Conservation (phyloP, 345 rosid species). For the Punica granatum region DNA sequence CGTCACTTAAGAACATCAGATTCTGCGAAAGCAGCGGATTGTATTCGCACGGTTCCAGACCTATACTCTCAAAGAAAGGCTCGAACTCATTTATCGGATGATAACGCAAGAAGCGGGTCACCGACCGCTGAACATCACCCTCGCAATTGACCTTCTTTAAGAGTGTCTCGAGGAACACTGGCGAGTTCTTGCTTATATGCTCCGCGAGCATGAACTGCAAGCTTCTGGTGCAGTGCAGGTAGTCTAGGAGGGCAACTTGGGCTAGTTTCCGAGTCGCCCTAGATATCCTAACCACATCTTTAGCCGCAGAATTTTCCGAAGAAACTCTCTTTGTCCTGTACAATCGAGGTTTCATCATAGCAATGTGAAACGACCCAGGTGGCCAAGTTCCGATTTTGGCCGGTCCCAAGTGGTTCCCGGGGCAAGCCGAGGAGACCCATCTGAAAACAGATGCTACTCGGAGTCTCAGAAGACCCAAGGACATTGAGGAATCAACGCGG, state of each 20-base stretch:
- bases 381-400: constrained; percentile 17
- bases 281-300: constrained; percentile 14
- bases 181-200: constrained; percentile 58
- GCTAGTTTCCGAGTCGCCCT: constrained; percentile 33
- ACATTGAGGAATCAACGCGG: neutral
- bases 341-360: constrained; percentile 33
- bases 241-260: constrained; percentile 62
- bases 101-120: constrained; percentile 49
- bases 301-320: constrained; percentile 4
- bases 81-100: constrained; percentile 87
- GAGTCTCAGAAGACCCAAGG: neutral
- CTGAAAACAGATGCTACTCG: constrained; percentile 22
- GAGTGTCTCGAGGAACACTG: constrained; percentile 33
- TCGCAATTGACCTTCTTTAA: constrained; percentile 27
- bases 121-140: constrained; percentile 24
- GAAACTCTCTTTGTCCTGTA: constrained; percentile 22
- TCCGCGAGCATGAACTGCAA: constrained; percentile 58
- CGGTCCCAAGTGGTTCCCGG: constrained; percentile 15
- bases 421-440: constrained; percentile 29
- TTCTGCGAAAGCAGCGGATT: constrained; percentile 35
- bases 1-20: constrained; percentile 57
- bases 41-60: constrained; percentile 45
- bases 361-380: constrained; percentile 13
- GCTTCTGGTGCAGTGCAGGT: constrained; percentile 53
- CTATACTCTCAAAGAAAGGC: constrained; percentile 79